Base-by-base conservation (phyloP, 768 basidiomycete genomes). In the Leccinum disarticulatum region DNA sequence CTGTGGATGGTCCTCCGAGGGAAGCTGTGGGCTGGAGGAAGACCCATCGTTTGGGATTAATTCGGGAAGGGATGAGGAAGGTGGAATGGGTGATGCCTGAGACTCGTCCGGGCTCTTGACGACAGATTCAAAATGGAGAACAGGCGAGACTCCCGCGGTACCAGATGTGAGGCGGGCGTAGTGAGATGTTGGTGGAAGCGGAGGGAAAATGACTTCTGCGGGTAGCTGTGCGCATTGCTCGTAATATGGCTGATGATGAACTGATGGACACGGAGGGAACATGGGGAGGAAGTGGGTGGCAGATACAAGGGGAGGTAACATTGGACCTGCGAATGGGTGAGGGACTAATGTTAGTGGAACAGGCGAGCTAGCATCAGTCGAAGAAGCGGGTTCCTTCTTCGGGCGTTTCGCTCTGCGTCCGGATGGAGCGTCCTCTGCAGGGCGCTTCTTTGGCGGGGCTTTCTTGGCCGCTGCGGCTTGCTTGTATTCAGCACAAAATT, bases 191-290 rank as follows among this genome's bases (percentile, higher is more conserved):
- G 84, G 75, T 15, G 89, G 90, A 3, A 91, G 73, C 1, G 88
- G 87, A 53, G 90, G 90, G 71, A 91, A 91, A 35, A 91, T 83
- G 31, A 89, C 78, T 33, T 88, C 89, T 8, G 85, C 79, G 6
- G 86, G 80, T 5, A 80, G 67, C 55, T 82, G 81, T 15, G 82
- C 59, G 59, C 84, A 86, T 41, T 79, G 82, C 54, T 84, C 83
- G 67, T 89, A 90, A 69, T 91, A 91, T 0, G 88, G 84, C 65
- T 91, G 90, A 62, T 88, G 87, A 60, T 89, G 86, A 19, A 81
- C 77, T 11, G 83, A 84, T 9, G 84, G 80, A 10, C 82, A 80
- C 14, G 80, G 76, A 31, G 82, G 85, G 64, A 85, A 87, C 52
- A 84, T 66, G 25, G 73, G 71, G 22, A 69, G 61, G 46, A 66